These are phyloP conservation scores for Pseudophaeomoniella oleicola DNA, from an alignment of 2,329 filamentous ascomycete species.

Conservation along the genomic window DNA sequence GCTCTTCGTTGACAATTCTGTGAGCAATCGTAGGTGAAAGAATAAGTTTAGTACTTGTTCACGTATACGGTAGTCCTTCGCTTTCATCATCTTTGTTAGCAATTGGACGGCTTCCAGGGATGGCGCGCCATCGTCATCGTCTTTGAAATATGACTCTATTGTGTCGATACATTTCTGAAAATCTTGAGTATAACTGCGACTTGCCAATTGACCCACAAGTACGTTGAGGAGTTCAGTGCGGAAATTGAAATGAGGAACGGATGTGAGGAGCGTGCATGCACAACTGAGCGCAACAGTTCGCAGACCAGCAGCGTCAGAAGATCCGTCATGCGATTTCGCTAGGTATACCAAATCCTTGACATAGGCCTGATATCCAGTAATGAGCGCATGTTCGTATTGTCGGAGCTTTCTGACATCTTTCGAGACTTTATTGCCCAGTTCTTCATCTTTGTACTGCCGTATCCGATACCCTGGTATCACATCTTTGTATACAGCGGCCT, in stretches of 20 bases:
- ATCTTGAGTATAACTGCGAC: constrained; percentile 54
- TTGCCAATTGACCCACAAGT: constrained; percentile 68
- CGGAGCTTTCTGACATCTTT: constrained; percentile 79
- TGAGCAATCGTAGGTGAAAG: constrained; percentile 72
- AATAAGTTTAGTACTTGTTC: constrained; percentile 84
- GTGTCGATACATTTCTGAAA: constrained; percentile 65
- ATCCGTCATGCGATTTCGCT: constrained; percentile 22
- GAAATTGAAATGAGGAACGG: constrained; percentile 96
- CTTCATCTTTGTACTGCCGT: constrained; percentile 62
- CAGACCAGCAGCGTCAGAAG: constrained; percentile 29
- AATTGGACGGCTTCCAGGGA: constrained; percentile 76
- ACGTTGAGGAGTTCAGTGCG: constrained; percentile 77
- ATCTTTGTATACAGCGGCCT: constrained; percentile 85
- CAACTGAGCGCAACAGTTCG: constrained; percentile 71
- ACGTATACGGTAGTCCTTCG: constrained; percentile 65
- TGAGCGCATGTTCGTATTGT: constrained; percentile 73
- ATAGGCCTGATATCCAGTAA: constrained; percentile 74
- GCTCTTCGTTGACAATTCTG: constrained; percentile 73
- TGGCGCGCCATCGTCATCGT: constrained; percentile 80
- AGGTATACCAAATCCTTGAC: constrained; percentile 61
- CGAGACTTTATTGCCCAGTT: constrained; percentile 64
- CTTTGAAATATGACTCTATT: constrained; percentile 64
- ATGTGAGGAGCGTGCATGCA: constrained; percentile 62
- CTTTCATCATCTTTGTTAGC: constrained; percentile 90
- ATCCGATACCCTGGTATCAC: constrained; percentile 94